Evolutionary conservation across 2,329 filamentous ascomycete genomes (phyloP).

Genomic region (Talaromyces marneffei): DNA sequence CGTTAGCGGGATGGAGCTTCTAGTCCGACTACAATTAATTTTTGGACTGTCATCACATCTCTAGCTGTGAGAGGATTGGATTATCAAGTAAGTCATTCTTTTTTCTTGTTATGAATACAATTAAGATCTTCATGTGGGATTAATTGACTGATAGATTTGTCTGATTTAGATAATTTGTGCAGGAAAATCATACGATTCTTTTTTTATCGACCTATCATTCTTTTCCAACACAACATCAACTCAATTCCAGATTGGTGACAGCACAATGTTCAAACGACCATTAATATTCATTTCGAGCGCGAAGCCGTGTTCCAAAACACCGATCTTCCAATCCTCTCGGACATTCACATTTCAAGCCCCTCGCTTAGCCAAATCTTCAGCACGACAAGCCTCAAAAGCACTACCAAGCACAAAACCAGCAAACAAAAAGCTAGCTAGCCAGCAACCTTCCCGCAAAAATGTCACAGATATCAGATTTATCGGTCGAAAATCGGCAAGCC

Average conservation of each 20-base stretch:
- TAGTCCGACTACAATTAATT: not conserved
- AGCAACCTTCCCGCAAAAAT: slow-evolving; percentile 7
- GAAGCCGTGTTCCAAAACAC: slow-evolving; percentile 21
- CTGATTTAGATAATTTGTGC: too few species aligned
- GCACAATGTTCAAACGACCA: slow-evolving; percentile 28
- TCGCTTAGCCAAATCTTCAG: slow-evolving; percentile 17
- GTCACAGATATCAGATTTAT: slow-evolving; percentile 20
- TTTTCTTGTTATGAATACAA: not conserved
- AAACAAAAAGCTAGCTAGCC: slow-evolving; percentile 14
- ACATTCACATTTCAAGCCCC: slow-evolving; percentile 17
- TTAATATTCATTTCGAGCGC: slow-evolving; percentile 25
- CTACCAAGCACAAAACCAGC: slow-evolving; percentile 15
- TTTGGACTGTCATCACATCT: not conserved
- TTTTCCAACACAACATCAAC: not conserved
- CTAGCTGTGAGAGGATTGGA: not conserved
- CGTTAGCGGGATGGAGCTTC: slow-evolving; percentile 31
- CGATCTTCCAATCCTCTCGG: slow-evolving; percentile 17
- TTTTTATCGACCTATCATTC: not conserved
- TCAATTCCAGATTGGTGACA: not conserved
- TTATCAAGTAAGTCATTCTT: not conserved
- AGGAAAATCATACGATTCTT: not conserved
- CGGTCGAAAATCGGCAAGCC: slow-evolving; percentile 32
- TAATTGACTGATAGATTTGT: not conserved
- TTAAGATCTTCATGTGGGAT: too few species aligned
- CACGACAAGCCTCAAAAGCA: slow-evolving; percentile 9